Evolutionary conservation across 202 grass and related monocot genomes (phyloP).

Genomic region (Brachypodium distachyon): DNA sequence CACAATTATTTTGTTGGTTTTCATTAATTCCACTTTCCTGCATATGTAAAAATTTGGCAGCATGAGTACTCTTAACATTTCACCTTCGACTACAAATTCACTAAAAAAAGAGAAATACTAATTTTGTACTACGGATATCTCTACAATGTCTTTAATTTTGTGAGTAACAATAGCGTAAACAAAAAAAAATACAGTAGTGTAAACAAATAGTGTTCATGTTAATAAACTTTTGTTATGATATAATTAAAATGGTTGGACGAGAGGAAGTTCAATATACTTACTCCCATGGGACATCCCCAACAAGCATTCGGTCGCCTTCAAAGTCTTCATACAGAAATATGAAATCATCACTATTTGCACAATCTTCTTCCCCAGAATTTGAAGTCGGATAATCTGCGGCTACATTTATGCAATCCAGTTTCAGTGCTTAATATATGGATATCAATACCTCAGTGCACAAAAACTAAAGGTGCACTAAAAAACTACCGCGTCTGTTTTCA

Average conservation of each 20-base stretch:
- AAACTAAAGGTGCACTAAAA: neutral
- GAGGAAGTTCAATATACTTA: slow-evolving; percentile 34
- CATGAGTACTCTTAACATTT: neutral
- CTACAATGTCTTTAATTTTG: too few relatives aligned
- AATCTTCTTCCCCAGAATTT: neutral
- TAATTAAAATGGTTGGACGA: neutral
- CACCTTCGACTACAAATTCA: neutral
- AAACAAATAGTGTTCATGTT: too few relatives aligned
- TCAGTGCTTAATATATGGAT: slow-evolving; percentile 1
- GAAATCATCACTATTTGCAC: slow-evolving; percentile 16
- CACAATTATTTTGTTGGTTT: neutral
- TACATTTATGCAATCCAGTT: slow-evolving; percentile 2
- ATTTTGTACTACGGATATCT: too few relatives aligned
- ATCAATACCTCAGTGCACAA: neutral
- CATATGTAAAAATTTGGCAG: neutral
- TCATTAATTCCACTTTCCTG: neutral
- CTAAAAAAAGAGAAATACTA: neutral
- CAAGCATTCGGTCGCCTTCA: slow-evolving; percentile 79
- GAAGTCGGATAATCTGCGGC: slow-evolving; percentile 22
- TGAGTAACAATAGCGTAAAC: too few relatives aligned
- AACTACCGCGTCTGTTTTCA: neutral
- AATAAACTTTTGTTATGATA: neutral
- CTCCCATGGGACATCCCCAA: slow-evolving; percentile 93
- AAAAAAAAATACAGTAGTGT: too few relatives aligned
- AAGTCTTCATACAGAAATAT: slow-evolving; percentile 89